A percentile compares a stretch with the other conserved stretches of the same genome.
phyloP scores from a whole-genome alignment of 2,329 filamentous ascomycete species.

The Colletotrichum liaoningense region DNA sequence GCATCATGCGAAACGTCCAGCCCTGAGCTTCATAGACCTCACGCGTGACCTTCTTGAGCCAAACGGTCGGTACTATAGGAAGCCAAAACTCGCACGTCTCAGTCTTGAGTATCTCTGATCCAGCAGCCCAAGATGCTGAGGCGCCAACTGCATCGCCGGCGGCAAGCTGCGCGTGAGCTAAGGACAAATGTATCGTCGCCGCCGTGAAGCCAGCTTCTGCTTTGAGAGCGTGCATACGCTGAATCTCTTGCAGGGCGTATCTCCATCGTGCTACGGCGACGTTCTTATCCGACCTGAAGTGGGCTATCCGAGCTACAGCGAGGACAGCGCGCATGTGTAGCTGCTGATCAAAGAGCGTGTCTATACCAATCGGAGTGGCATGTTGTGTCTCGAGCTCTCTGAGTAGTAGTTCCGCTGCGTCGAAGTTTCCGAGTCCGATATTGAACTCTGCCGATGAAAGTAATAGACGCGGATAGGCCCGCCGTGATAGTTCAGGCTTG shows the following conservation, averaged over 20 bases:
- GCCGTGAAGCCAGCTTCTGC: constrained; percentile 39
- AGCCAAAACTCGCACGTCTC: constrained; percentile 47
- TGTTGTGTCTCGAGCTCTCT: constrained; percentile 23
- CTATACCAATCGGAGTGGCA: constrained; percentile 39
- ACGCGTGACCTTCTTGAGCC: constrained; percentile 43
- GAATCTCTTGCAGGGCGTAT: constrained; percentile 35
- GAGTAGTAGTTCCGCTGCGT: constrained; percentile 32
- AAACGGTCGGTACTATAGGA: constrained; percentile 43
- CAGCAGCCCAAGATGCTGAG: constrained; percentile 39
- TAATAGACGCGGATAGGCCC: constrained; percentile 40
- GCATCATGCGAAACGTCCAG: constrained; percentile 47
- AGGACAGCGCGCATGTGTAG: constrained; percentile 45
- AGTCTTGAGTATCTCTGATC: constrained; percentile 14
- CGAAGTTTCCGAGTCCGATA: constrained; percentile 38
- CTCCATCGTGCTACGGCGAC: constrained; percentile 40
- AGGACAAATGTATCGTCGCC: constrained; percentile 43
- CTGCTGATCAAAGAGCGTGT: constrained; percentile 47
- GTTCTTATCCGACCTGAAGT: neutral
- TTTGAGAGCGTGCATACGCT: constrained; percentile 39
- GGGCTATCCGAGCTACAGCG: constrained; percentile 38
- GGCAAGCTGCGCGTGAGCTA: constrained; percentile 43
- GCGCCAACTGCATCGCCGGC: constrained; percentile 36
- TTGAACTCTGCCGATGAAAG: constrained; percentile 41
- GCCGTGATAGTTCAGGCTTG: constrained; percentile 35
- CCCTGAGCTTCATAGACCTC: constrained; percentile 41